Conservation (phyloP, 2,329 filamentous ascomycete genomes). For the Fonsecaea pedrosoi region DNA sequence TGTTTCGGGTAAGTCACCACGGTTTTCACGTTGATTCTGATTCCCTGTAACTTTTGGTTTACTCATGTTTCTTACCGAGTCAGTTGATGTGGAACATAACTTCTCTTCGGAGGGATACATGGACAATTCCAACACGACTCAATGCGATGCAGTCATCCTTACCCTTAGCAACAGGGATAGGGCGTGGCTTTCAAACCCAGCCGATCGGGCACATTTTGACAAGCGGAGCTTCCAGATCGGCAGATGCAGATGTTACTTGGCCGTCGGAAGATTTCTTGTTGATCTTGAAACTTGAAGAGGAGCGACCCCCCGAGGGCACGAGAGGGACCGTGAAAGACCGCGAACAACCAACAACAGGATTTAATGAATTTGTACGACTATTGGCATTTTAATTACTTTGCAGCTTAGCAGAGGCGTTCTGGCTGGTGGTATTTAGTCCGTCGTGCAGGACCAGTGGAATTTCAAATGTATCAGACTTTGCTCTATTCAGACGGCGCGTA, state of each 20-base stretch:
- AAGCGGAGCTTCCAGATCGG: not conserved
- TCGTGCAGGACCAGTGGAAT: not conserved
- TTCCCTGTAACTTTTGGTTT: not conserved
- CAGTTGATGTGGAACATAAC: constrained; percentile 7
- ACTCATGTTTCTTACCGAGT: not conserved
- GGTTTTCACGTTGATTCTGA: not conserved
- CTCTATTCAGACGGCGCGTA: not conserved
- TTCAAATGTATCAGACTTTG: not conserved
- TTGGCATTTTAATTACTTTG: constrained; percentile 2
- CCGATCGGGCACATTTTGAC: not conserved
- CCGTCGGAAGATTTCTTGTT: not conserved
- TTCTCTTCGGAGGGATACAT: not conserved
- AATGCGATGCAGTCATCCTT: not conserved
- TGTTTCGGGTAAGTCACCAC: constrained; percentile 24
- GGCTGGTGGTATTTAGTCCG: not conserved
- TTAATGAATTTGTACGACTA: constrained; percentile 6
- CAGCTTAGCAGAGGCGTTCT: not conserved
- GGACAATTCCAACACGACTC: not conserved
- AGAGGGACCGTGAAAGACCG: not conserved
- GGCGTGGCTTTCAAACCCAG: not conserved
- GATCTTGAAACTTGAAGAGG: not conserved
- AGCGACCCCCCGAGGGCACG: not conserved
- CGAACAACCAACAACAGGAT: not conserved
- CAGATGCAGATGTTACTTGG: not conserved
- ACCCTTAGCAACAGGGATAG: not conserved